Percentiles rank a stretch among this genome's conserved stretches.
phyloP scores from a whole-genome alignment of 805 yeast genomes.

The Priceomyces carsonii region DNA sequence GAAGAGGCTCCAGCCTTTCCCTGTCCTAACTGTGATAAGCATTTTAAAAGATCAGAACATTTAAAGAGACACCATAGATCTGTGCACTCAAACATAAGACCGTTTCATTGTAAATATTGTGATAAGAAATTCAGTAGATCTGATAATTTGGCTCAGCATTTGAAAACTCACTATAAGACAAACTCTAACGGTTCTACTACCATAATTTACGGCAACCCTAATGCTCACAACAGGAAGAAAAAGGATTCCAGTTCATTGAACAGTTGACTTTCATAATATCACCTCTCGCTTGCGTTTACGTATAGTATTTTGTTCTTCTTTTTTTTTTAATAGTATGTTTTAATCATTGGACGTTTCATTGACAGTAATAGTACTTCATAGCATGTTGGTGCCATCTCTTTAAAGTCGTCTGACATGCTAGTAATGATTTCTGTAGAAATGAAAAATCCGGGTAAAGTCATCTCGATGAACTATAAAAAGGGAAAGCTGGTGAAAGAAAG shows the following conservation, averaged over 20 bases:
- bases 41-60: constrained; percentile 45
- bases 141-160: constrained; percentile 54
- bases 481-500: no score
- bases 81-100: constrained; percentile 46
- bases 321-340: neutral
- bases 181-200: constrained; percentile 33
- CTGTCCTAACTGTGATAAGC: constrained; percentile 43
- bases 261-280: constrained; percentile 1
- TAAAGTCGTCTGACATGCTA: neutral
- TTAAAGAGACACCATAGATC: constrained; percentile 43
- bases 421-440: neutral
- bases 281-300: no score
- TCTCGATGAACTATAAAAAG: neutral
- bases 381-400: neutral
- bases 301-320: neutral
- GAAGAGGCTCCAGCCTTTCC: constrained; percentile 32
- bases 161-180: constrained; percentile 41
- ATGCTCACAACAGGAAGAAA: constrained; percentile 14
- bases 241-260: constrained; percentile 4
- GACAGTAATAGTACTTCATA: no score
- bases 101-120: constrained; percentile 46
- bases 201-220: constrained; percentile 26
- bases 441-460: constrained; percentile 5
- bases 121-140: constrained; percentile 50
- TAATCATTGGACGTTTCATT: no score